Evolutionary conservation across 805 yeast genomes (phyloP).

Genomic region (Pichia eremophila): DNA sequence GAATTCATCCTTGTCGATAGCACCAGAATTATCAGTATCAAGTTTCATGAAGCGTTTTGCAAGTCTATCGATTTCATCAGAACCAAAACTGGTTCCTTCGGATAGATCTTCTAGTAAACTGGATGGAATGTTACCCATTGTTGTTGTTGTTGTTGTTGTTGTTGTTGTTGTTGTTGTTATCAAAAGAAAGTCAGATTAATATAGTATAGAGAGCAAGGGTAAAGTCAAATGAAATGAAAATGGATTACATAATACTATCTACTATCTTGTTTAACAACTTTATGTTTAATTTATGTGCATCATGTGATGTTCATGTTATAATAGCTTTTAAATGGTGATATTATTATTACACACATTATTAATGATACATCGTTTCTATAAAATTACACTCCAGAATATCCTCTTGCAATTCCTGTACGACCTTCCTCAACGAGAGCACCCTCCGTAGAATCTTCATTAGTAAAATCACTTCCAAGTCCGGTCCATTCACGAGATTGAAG

Average conservation of each 20-base stretch:
- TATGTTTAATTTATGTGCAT: too few species aligned
- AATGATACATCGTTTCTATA: too few species aligned
- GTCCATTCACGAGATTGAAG: constrained; percentile 73
- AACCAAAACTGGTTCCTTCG: constrained; percentile 78
- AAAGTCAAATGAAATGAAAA: too few species aligned
- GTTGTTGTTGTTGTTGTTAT: too few species aligned
- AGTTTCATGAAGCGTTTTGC: constrained; percentile 91
- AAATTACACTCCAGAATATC: constrained; percentile 39
- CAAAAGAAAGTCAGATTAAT: too few species aligned
- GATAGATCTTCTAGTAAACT: constrained; percentile 53
- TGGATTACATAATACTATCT: too few species aligned
- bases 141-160: not conserved
- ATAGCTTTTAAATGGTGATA: too few species aligned
- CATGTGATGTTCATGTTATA: not conserved
- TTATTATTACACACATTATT: too few species aligned
- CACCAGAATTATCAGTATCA: constrained; percentile 87
- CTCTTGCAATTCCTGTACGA: constrained; percentile 80
- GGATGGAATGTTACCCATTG: constrained; percentile 30
- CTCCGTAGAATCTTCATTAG: constrained; percentile 30
- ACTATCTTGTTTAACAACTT: too few species aligned
- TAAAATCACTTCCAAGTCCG: constrained; percentile 83
- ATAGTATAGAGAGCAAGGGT: too few species aligned
- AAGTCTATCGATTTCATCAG: constrained; percentile 85
- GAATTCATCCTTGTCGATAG: constrained; percentile 85
- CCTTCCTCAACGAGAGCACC: constrained; percentile 85